These are phyloP conservation scores for Rhododendron henanense DNA, from an alignment of 148 eudicot species.

Conservation along the genomic window DNA sequence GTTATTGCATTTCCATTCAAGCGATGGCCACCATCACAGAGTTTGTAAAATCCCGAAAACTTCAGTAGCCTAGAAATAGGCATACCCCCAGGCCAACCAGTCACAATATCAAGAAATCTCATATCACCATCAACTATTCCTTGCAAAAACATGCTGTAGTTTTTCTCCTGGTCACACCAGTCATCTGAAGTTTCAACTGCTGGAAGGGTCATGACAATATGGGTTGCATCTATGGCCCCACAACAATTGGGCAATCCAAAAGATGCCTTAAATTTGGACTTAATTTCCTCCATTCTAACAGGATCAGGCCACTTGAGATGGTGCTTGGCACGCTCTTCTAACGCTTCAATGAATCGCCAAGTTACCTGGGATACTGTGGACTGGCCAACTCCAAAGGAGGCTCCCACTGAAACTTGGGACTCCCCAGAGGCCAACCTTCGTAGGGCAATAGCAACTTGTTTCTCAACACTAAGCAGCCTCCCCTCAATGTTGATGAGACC, in stretches of 20 bases:
- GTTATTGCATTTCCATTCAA: constrained; percentile 43
- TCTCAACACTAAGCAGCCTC: constrained; percentile 94
- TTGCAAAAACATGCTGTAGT: constrained; percentile 87
- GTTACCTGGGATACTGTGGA: constrained; percentile 98
- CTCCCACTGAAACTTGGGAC: constrained; percentile 91
- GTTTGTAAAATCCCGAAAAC: constrained; percentile 73
- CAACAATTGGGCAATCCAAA: constrained; percentile 88
- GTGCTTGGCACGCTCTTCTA: constrained; percentile 80
- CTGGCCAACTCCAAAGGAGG: constrained; percentile 96
- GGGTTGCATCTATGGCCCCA: constrained; percentile 87
- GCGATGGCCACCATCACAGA: constrained; percentile 65
- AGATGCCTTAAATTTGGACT: constrained; percentile 48
- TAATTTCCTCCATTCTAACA: constrained; percentile 46
- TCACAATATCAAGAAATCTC: constrained; percentile 92
- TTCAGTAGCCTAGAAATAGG: constrained; percentile 54
- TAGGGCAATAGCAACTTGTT: constrained; percentile 94
- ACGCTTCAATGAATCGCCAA: constrained; percentile 86
- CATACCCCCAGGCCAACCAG: constrained; percentile 98
- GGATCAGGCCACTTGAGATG: constrained; percentile 85
- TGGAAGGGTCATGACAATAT: constrained; percentile 86
- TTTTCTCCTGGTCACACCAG: constrained; percentile 82
- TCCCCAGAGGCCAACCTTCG: constrained; percentile 94
- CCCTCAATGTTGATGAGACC: constrained; percentile 98
- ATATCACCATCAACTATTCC: constrained; percentile 76
- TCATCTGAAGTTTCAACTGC: constrained; percentile 91